phyloP scores from a whole-genome alignment of 441 rosid genomes.

The Adansonia gregorii region DNA sequence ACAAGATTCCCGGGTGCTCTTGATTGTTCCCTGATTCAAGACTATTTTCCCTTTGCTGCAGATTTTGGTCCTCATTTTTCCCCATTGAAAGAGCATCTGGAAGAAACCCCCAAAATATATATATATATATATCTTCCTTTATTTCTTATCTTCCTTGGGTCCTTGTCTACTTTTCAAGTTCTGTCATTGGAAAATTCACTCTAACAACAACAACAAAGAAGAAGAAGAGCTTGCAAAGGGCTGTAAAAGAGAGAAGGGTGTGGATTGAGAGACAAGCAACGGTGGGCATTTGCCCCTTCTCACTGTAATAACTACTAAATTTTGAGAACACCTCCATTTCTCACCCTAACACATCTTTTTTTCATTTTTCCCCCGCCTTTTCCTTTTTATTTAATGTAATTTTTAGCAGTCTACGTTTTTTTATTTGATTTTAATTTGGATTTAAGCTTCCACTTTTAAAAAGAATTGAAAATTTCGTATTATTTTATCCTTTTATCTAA shows the following conservation, averaged over 20 bases:
- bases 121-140: neutral
- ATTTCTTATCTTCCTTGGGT: neutral
- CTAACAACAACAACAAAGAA: neutral
- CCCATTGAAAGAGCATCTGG: slow-evolving; percentile 72
- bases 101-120: neutral
- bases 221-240: neutral
- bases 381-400: neutral
- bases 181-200: slow-evolving; percentile 15
- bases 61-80: slow-evolving; percentile 42
- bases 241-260: neutral
- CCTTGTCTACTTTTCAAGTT: neutral
- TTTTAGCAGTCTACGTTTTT: neutral
- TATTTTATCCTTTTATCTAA: neutral
- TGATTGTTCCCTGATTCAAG: slow-evolving; percentile 28
- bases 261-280: neutral
- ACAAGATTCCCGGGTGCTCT: slow-evolving; percentile 38
- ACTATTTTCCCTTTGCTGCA: slow-evolving; percentile 38
- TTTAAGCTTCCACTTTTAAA: too few relatives aligned
- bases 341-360: neutral
- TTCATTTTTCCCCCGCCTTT: neutral
- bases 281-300: neutral
- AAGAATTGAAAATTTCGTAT: neutral
- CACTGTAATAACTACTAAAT: neutral
- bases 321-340: slow-evolving; percentile 15
- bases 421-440: too few relatives aligned